Evolutionary conservation across 169 alveolate species (phyloP), one percentile per base, ranked within the genome.

Genomic region (Plasmodium yoelii): DNA sequence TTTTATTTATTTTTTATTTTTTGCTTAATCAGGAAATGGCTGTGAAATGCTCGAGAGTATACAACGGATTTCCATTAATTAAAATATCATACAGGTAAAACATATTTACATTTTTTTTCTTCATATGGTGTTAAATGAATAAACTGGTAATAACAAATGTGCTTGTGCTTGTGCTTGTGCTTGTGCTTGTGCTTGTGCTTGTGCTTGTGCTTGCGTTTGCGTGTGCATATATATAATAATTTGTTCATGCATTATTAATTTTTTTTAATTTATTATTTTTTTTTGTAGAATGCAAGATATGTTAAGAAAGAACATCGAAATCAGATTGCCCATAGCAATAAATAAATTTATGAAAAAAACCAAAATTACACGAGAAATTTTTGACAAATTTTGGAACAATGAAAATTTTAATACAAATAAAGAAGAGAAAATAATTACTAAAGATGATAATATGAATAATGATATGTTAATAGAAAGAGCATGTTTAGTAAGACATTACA

Each of bases 21-120:
- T 0, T 28, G 6, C 19, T 19, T 61, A 47, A 47, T 68, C 49
- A 75, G 88, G 88, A 75, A 75, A 75, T 75, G 70, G 88, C 75
- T 55, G 88, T 75, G 22, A 75, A 75, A 39, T 75, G 88, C 12
- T 22, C 24, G 18, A 75, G 64, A 34, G 51, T 75, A 56, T 75
- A 75, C 56, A 75, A 75, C 59, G 88, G 88, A 49, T 75, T 75
- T 64, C 88, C 88, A 18, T 64, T 75, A 61, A 75, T 75, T 28
- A 75, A 75, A 55, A 49, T 75, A 46, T 75, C 88, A 24, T 75
- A 61, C 60, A 63, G 88, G 88, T 75, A 75, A 60, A 24, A 42
- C 26, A 57, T 24, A 18, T 57, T 8, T 57, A 28, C 4, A 57
- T 4, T 8, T 57, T 0, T 57, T 8, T 12, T 7, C 65, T 0